Base-by-base conservation (phyloP, 768 basidiomycete species). In the Hysterangium stoloniferum region DNA sequence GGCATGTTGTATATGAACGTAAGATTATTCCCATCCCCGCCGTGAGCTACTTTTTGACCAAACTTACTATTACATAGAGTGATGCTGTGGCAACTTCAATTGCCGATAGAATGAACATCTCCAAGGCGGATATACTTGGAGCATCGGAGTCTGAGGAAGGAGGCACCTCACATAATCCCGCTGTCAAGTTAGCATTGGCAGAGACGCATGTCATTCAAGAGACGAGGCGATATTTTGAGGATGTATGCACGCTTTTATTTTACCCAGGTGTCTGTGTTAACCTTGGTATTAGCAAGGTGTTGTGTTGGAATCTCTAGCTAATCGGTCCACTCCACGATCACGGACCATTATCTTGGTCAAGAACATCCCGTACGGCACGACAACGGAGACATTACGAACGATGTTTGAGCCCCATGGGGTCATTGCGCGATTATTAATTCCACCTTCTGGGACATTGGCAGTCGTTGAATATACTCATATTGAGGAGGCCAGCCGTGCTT, bases 1-100 rank as follows among this genome's bases (percentile, higher is more conserved):
- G 81, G 84, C 46, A 86, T 92, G 76, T 64, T 98, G 51, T 97
- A 93, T 62, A 93, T 97, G 90, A 98, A 97, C 73, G 95, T 96
- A 2, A n/a, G 19, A 59, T 52, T 13, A 27, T n/a, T 7, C 22
- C 17, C 38, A 37, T 28, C 22, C 24, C 4, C 7, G 38, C 48
- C 12, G 33, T 37, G 9, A 37, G 36, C 20, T 45, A 31, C 28
- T n/a, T 19, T 20, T 62, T 62, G 34, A 34, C 48, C 43, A 34
- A 32, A n/a, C 56, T n/a, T n/a, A n/a, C n/a, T n/a, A n/a, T n/a
- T n/a, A n/a, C n/a, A n/a, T n/a, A 96, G 94, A 86, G 84, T 59
- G 94, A 99, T 60, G 94, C 96, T 4, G 94, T 98, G 0, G 82
- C 84, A 0, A 84, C 88, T 1, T 94, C 91, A 1, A 78, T 98